These are phyloP conservation scores for Adenanthera pavonina DNA, from an alignment of 306 rosid genomes.

Conservation along the genomic window DNA sequence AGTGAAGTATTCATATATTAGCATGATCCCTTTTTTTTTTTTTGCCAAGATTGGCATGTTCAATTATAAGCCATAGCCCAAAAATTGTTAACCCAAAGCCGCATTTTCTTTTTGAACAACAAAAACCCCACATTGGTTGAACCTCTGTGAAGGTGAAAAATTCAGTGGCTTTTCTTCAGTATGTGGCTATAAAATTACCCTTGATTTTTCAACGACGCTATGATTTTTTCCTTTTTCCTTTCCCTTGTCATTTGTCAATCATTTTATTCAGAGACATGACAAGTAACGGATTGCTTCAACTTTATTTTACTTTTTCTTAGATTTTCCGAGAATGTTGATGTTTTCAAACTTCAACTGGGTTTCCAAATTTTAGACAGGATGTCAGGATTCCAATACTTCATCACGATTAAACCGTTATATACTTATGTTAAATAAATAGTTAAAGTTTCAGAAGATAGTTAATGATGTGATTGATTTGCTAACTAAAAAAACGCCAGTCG, in stretches of 20 bases:
- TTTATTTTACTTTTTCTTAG: not conserved
- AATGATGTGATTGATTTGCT: not conserved
- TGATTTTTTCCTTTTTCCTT: not conserved
- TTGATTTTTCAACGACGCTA: not conserved
- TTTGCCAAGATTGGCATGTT: too few relatives aligned
- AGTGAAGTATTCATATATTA: not conserved
- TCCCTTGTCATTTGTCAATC: conserved; percentile 20
- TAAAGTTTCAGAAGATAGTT: not conserved
- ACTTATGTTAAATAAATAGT: not conserved
- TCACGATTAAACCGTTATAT: not conserved
- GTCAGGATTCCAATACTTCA: not conserved
- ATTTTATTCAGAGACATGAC: not conserved
- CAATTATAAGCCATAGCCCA: too few relatives aligned
- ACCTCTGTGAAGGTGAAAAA: not conserved
- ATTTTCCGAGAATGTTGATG: not conserved
- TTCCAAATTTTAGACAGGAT: not conserved
- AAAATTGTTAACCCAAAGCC: too few relatives aligned
- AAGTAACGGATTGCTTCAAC: not conserved
- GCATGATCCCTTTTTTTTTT: too few relatives aligned
- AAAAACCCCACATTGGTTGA: not conserved
- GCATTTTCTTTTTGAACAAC: too few relatives aligned
- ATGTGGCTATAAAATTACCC: not conserved
- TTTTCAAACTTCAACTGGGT: not conserved
- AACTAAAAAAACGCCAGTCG: not conserved
- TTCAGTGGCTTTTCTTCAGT: not conserved